Evolutionary conservation across 352 stramenopile species (phyloP), one percentile per base, ranked within the genome.

Genomic region (Globisporangium canariense): DNA sequence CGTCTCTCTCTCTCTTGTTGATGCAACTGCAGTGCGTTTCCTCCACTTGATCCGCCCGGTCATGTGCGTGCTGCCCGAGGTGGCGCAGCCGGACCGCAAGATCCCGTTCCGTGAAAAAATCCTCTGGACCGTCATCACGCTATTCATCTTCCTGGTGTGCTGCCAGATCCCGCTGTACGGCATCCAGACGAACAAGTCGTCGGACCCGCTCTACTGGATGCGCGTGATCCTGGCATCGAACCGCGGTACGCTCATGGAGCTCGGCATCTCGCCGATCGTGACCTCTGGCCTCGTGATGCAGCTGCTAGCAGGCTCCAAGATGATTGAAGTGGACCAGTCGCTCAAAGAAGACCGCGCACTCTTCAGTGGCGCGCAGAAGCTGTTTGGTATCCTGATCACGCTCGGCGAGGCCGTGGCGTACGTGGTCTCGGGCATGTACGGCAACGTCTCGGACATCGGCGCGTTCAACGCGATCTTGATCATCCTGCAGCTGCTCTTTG

Each of bases 131-230:
- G 97, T 98, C 50, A 98, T 99, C 77, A 99, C 97, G 65, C 91
- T 99, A 32, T 99, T 99, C 87, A 99, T 99, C 70, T 99, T 99
- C 85, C 86, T 99, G 62, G 98, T 99, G 32, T 99, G 97, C 79
- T 99, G 97, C 75, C 98, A 99, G 86, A 99, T 99, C 76, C 98
- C 98, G 57, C 91, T 99, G 62, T 99, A 99, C 82, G 98, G 97
- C 69, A 97, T 99, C 68, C 93, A 99, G 79, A 98, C 89, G 47
- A 97, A 96, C 70, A 98, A 99, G 81, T 98, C 96, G 28, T 98
- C 94, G 58, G 98, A 99, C 81, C 97, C 98, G 62, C 98, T 99
- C 69, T 99, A 99, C 85, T 99, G 97, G 97, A 99, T 99, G 93
- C 93, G 98, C 64, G 97, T 99, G 38, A 99, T 99, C 75, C 79